These are phyloP conservation scores for Craspedostauros australis DNA, from an alignment of 108 stramenopile species.

Conservation along the genomic window DNA sequence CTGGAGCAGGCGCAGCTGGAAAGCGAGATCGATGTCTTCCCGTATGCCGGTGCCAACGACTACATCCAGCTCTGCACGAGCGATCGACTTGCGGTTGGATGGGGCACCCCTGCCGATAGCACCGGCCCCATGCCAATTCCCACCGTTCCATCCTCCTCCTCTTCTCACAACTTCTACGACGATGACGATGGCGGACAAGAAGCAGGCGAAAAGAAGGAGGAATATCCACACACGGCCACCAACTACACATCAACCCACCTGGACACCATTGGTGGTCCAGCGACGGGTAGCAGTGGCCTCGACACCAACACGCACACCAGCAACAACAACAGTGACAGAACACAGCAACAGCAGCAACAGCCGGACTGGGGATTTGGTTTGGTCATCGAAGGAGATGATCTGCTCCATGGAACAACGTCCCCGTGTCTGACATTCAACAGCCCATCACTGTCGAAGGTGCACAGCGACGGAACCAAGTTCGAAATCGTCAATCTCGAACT, in stretches of 20 bases:
- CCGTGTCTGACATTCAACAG: conserved; percentile 76
- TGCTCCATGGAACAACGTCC: conserved; percentile 56
- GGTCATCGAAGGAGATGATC: conserved; percentile 46
- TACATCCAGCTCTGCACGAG: conserved; percentile 61
- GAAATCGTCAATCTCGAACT: conserved; percentile 70
- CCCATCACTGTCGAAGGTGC: conserved; percentile 30
- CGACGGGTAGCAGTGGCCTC: too few species aligned
- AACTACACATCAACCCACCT: too few species aligned
- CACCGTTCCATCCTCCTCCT: too few species aligned
- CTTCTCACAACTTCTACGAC: too few species aligned
- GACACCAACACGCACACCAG: background rate
- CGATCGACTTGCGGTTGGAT: conserved; percentile 66
- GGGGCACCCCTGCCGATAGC: conserved; percentile 45
- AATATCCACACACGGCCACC: too few species aligned
- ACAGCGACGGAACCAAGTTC: conserved; percentile 35
- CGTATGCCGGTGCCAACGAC: conserved; percentile 64
- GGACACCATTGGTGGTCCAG: too few species aligned
- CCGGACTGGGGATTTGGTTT: conserved; percentile 67
- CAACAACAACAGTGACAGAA: conserved; percentile 1
- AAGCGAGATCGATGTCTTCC: conserved; percentile 73
- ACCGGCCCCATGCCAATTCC: too few species aligned
- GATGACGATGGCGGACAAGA: too few species aligned
- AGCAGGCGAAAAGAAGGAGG: conserved; percentile 28
- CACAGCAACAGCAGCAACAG: conserved; percentile 6
- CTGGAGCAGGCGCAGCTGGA: conserved; percentile 71